Conservation (phyloP, 345 rosid species). For the rapeseed (Brassica napus) region Da-Ae NC_063446.1:51743501-51744000, state of each 20-base stretch:
- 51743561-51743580: not conserved
- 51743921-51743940: not conserved
- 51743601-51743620: not conserved
- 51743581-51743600: not conserved
- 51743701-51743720: not conserved
- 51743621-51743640: not conserved
- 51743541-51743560: not conserved
- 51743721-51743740: not conserved
- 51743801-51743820: not conserved
- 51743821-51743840: not conserved
- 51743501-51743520: not conserved
- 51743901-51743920: slow-evolving; percentile 17
- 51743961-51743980: slow-evolving; percentile 30
- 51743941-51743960: slow-evolving; percentile 6
- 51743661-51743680: not conserved
- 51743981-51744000: slow-evolving; percentile 46
- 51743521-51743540: not conserved
- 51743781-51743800: not conserved
- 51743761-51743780: not conserved
- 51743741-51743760: not conserved
- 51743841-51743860: not conserved
- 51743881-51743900: slow-evolving; percentile 14
- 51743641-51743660: not conserved
- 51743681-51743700: not conserved
- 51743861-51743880: not conserved